Conservation (phyloP, 768 basidiomycete genomes). For the Calvatia gigantea region DNA sequence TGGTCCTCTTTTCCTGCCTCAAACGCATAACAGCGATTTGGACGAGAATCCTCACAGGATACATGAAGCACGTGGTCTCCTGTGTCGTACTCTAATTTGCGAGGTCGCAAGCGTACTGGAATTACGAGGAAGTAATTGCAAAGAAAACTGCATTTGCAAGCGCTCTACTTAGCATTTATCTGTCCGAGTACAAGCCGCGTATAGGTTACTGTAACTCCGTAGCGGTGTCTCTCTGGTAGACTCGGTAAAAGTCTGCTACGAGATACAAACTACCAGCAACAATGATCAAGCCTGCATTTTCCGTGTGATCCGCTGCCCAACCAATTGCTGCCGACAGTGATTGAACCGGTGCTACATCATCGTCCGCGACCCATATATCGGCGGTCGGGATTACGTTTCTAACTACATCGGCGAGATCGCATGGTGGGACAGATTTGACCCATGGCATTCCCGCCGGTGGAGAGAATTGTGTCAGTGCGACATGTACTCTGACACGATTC, state of each 20-base stretch:
- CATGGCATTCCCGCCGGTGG: slow-evolving; percentile 93
- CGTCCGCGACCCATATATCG: slow-evolving; percentile 6
- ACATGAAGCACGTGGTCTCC: too few relatives aligned
- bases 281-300: slow-evolving; percentile 50
- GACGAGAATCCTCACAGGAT: too few relatives aligned
- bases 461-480: slow-evolving; percentile 63
- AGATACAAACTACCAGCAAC: slow-evolving; percentile 93
- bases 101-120: too few relatives aligned
- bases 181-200: too few relatives aligned
- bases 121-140: too few relatives aligned
- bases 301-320: slow-evolving; percentile 37
- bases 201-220: neutral
- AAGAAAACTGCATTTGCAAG: too few relatives aligned
- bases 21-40: too few relatives aligned
- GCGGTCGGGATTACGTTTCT: slow-evolving; percentile 31
- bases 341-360: slow-evolving; percentile 18
- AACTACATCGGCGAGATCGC: slow-evolving; percentile 46
- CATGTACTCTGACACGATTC: slow-evolving; percentile 29
- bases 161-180: too few relatives aligned
- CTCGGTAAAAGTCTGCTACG: slow-evolving; percentile 87
- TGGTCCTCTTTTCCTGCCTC: too few relatives aligned
- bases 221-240: neutral
- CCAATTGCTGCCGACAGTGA: slow-evolving; percentile 26
- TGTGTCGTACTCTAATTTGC: too few relatives aligned
- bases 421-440: slow-evolving; percentile 64